These are phyloP conservation scores for Helianthus tuberosus DNA, from an alignment of 129 eudicot species.

Conservation along the genomic window DNA sequence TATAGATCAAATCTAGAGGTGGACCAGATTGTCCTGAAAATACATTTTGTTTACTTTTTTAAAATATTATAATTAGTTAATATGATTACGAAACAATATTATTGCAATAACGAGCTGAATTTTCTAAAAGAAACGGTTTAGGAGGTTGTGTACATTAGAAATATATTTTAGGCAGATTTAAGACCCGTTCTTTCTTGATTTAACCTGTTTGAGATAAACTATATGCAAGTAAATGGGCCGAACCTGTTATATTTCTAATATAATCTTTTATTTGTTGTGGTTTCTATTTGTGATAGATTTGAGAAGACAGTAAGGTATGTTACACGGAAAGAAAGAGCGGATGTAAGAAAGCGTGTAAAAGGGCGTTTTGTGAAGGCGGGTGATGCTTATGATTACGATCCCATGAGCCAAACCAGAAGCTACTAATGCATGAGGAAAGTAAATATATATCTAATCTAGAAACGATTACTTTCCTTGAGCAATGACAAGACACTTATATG, in stretches of 20 bases:
- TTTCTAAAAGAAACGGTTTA: neutral
- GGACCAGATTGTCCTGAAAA: neutral
- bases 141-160: neutral
- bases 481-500: slow-evolving; percentile 17
- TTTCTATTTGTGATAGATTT: slow-evolving; percentile 41
- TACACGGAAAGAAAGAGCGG: slow-evolving; percentile 84
- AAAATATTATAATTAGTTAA: neutral
- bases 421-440: slow-evolving; percentile 39
- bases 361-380: slow-evolving; percentile 89
- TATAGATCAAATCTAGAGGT: neutral
- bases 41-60: too few relatives aligned
- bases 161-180: neutral
- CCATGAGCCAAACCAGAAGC: slow-evolving; percentile 66
- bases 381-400: slow-evolving; percentile 80
- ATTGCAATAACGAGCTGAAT: neutral
- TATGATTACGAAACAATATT: neutral
- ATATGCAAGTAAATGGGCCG: neutral
- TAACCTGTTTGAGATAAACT: neutral
- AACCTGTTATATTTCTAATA: neutral
- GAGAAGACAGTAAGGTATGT: slow-evolving; percentile 81
- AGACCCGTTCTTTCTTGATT: too few relatives aligned
- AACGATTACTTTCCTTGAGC: slow-evolving; percentile 37
- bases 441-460: slow-evolving; percentile 22
- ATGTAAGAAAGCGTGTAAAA: slow-evolving; percentile 78
- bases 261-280: neutral